phyloP scores from a whole-genome alignment of 768 basidiomycete genomes.

The Xerocomus potaroensis region DNA sequence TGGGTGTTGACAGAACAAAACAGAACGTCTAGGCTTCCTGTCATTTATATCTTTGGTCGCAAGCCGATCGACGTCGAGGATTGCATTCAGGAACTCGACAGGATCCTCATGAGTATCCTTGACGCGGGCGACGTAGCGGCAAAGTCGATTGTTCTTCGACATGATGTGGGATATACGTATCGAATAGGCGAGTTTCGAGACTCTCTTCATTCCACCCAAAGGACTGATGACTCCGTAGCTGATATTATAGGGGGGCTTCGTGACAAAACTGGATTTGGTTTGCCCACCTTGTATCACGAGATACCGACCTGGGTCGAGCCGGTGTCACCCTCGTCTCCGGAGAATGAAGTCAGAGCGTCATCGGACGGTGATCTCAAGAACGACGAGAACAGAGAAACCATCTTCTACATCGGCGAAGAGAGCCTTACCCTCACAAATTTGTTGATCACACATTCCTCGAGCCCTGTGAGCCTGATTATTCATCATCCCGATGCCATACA shows the following conservation, averaged over 20 bases:
- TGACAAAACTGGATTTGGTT: slow-evolving; percentile 21
- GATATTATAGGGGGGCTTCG: slow-evolving; percentile 16
- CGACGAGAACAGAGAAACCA: slow-evolving; percentile 8
- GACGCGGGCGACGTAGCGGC: slow-evolving; percentile 2
- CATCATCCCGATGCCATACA: neutral
- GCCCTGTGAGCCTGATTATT: slow-evolving; percentile 41
- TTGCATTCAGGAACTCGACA: slow-evolving; percentile 43
- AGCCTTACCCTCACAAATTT: slow-evolving; percentile 79
- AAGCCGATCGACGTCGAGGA: slow-evolving; percentile 53
- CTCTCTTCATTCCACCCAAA: neutral
- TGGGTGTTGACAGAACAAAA: neutral
- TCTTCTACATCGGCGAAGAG: slow-evolving; percentile 74
- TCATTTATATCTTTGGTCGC: slow-evolving; percentile 88
- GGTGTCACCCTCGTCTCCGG: neutral
- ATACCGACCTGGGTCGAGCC: slow-evolving; percentile 29
- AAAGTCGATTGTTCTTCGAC: slow-evolving; percentile 51
- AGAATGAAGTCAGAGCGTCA: neutral
- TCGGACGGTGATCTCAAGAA: neutral
- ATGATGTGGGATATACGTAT: slow-evolving; percentile 78
- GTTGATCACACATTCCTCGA: slow-evolving; percentile 73
- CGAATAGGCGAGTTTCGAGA: slow-evolving; percentile 44
- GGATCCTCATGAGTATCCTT: slow-evolving; percentile 24
- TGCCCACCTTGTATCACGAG: slow-evolving; percentile 36
- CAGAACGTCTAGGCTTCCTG: slow-evolving; percentile 84
- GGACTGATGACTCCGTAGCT: slow-evolving; percentile 5